Evolutionary conservation across 768 basidiomycete species (phyloP), one percentile per base, ranked within the genome.

Genomic region (Mycena epipterygia): DNA sequence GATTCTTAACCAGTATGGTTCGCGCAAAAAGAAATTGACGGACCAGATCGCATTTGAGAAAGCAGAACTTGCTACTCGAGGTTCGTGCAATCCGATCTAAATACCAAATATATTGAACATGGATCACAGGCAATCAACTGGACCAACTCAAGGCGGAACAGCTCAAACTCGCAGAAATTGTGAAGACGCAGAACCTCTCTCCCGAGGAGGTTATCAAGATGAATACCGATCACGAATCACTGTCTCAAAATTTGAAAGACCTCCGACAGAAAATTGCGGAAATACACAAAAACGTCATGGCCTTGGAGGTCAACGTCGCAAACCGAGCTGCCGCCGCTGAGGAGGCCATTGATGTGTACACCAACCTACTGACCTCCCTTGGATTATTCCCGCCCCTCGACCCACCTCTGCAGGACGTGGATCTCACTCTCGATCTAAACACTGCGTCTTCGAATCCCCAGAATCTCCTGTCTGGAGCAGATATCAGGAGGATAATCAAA

Each of bases 191-290:
- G 79, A 97, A 98, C 76, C 87, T 99, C 49, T 89, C 94, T 2
- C 93, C 94, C 0, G 95, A 97, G 79, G 97, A 99, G 80, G 95
- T 98, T 46, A 82, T 89, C 62, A 91, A 91, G 41, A 97, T 99
- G 95, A 96, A 93, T 75, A 90, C 90, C 6, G 96, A 98, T 73
- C 93, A 95, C 66, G 94, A 96, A 74, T 89, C 86, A 30, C 85
- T 97, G 39, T 84, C 89, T 5, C 88, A 90, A 58, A 93, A 88
- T 73, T 81, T 96, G 62, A 91, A 93, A 71, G 93, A 94, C 69
- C 88, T 96, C 63, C 92, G 89, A 72, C 84, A 89, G 69, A 95
- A 93, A 76, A 89, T 95, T 11, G 80, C 89, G 0, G 93, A 96
- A 74, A 89, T 92, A 2, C 91, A 92, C 67, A 89, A 91, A 76